A percentile compares a stretch with the other conserved stretches of the same genome.
Conservation (phyloP, 352 stramenopile species). For the Pythium brachiatum region DNA sequence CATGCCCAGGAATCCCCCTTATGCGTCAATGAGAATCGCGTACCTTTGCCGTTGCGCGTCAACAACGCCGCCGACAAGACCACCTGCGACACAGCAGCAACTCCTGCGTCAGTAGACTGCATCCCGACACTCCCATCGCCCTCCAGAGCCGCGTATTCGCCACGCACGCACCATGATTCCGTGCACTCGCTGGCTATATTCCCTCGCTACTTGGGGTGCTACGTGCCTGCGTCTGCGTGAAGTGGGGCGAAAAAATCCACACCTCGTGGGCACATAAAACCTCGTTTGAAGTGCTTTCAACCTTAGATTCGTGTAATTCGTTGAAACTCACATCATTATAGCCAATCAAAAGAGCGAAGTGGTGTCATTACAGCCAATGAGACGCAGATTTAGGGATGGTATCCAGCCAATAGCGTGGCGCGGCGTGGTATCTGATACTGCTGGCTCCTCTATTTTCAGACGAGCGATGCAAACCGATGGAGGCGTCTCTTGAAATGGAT, state of each 20-base stretch:
- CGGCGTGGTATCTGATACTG: conserved; percentile 18
- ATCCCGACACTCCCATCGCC: neutral
- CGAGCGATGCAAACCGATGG: too few relatives aligned
- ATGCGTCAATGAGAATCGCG: too few relatives aligned
- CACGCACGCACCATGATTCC: conserved; percentile 15
- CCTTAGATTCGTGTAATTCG: too few relatives aligned
- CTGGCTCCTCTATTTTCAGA: conserved; percentile 17
- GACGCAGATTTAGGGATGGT: neutral
- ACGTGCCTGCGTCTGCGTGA: conserved; percentile 30
- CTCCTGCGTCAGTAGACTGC: neutral
- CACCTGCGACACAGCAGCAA: conserved; percentile 64
- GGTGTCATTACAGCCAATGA: neutral
- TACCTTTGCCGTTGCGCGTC: conserved; percentile 94
- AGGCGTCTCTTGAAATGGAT: neutral
- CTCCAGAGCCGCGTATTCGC: neutral
- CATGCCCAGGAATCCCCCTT: too few relatives aligned
- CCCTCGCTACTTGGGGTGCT: conserved; percentile 11
- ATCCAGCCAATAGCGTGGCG: conserved; percentile 2
- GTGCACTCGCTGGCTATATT: neutral
- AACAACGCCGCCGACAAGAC: conserved; percentile 95
- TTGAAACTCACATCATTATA: neutral
- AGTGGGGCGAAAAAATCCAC: conserved; percentile 30
- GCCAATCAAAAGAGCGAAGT: conserved; percentile 18
- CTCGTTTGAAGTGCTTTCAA: conserved; percentile 24
- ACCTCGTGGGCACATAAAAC: conserved; percentile 9